Evolutionary conservation across 2,329 filamentous ascomycete genomes (phyloP).

Genomic region (Xylariaceae sp.): DNA sequence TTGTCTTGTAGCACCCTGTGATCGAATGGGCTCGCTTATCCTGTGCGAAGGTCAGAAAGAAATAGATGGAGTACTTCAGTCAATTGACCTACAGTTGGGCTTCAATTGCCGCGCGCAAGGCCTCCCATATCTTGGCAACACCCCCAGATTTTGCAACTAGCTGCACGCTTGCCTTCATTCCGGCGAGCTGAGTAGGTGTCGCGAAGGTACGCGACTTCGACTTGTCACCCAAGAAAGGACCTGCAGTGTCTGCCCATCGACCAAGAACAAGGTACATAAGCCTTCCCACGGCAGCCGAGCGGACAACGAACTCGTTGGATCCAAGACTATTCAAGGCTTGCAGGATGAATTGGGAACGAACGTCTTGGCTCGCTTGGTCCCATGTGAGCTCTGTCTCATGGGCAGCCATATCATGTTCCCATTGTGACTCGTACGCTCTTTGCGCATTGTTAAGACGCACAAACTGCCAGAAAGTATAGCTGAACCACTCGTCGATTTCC

Average conservation of each 20-base stretch:
- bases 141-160: constrained; percentile 49
- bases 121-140: constrained; percentile 47
- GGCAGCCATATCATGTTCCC: constrained; percentile 50
- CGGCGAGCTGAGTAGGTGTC: constrained; percentile 51
- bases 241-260: constrained; percentile 65
- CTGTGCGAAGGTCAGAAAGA: constrained; percentile 33
- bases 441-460: constrained; percentile 72
- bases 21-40: constrained; percentile 42
- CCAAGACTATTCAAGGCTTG: constrained; percentile 43
- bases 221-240: constrained; percentile 35
- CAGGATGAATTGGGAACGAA: constrained; percentile 53
- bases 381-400: constrained; percentile 52
- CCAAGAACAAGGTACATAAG: constrained; percentile 62
- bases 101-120: constrained; percentile 46
- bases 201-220: constrained; percentile 45
- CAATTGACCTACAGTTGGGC: constrained; percentile 44
- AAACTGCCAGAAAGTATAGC: constrained; percentile 83
- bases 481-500: constrained; percentile 97
- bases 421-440: constrained; percentile 72
- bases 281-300: constrained; percentile 51
- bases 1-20: constrained; percentile 36
- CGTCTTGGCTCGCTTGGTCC: constrained; percentile 58
- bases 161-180: constrained; percentile 52
- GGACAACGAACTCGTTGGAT: constrained; percentile 42
- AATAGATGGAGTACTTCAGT: constrained; percentile 8